Percentiles rank a stretch among this genome's conserved stretches.
Conservation (phyloP, 257 asterid species). For the Thymus quinquecostatus region DNA sequence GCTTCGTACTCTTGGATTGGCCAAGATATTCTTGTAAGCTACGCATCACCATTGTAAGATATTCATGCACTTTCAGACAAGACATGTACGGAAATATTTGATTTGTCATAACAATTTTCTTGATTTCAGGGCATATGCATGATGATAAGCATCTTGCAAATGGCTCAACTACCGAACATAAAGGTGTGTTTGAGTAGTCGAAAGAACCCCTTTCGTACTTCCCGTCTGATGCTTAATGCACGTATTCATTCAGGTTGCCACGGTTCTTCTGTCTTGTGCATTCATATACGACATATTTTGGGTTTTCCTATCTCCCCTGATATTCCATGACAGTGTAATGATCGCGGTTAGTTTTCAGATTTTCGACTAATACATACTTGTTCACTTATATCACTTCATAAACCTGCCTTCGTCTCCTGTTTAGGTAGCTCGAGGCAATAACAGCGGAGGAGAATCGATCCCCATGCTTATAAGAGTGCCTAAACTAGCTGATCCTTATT, state of each 20-base stretch:
- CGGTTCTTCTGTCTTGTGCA: slow-evolving; percentile 84
- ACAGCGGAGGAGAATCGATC: slow-evolving; percentile 87
- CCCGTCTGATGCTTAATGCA: slow-evolving; percentile 24
- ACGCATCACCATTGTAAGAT: slow-evolving; percentile 17
- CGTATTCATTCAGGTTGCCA: slow-evolving; percentile 69
- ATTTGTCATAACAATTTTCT: slow-evolving; percentile 20
- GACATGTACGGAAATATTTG: slow-evolving; percentile 2
- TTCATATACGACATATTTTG: slow-evolving; percentile 89
- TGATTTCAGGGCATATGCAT: slow-evolving; percentile 79
- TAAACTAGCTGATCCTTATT: slow-evolving; percentile 76
- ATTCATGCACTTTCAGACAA: slow-evolving; percentile 14
- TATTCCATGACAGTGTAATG: slow-evolving; percentile 92
- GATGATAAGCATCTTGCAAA: slow-evolving; percentile 87
- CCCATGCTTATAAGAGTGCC: slow-evolving; percentile 93
- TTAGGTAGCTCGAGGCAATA: slow-evolving; percentile 85
- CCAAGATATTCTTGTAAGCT: slow-evolving; percentile 91
- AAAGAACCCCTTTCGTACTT: neutral
- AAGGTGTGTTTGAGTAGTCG: slow-evolving; percentile 49
- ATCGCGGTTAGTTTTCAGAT: slow-evolving; percentile 58
- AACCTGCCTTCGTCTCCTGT: slow-evolving; percentile 11
- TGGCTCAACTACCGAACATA: slow-evolving; percentile 87
- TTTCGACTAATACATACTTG: neutral
- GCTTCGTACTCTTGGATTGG: slow-evolving; percentile 89
- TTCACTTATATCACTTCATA: neutral
- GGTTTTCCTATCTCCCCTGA: slow-evolving; percentile 89